Evolutionary conservation across 1,284 basidiomycete species (phyloP), one percentile per base, ranked within the genome.

Genomic region (Cystobasidium sp.): DNA sequence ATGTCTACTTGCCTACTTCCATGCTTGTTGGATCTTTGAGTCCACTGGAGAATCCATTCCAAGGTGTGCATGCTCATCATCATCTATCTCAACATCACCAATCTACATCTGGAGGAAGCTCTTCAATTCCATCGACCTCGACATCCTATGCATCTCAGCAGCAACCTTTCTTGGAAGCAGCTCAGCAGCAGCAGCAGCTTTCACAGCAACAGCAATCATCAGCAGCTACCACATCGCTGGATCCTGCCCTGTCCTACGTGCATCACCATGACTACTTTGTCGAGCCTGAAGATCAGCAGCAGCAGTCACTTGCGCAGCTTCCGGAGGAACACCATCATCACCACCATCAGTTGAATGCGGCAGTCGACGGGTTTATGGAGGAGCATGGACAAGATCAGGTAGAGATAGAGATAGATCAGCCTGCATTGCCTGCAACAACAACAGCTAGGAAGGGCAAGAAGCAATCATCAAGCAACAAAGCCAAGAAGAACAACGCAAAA

Each of bases 21-120:
- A 43, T 68, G 66, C 66, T 68, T 24, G 66, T 59, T 18, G 66
- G 66, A 24, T 43, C 37, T 53, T 18, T 59, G 49, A 58, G 53
- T 41, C 58, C 69, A 9, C 69, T 71, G 46, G 69, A 71, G 31
- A 71, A 71, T 37, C 69, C 69, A 20, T 71, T 71, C 41, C 47
- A 49, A 62, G 20, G 12, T 8, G 12, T 43, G 31, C 22, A n/a
- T n/a, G 59, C 39, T 41, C n/a, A 43, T 31, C 59, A 62, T n/a
- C 39, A n/a, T 24, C 43, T 31, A n/a, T 24, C n/a, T n/a, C 22
- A 62, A n/a, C 24, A 37, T n/a, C 22, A 43, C 39, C n/a, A 37
- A 5, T 39, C n/a, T n/a, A 3, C n/a, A 62, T 20, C 59, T 39
- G 59, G 31, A n/a, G 7, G 22, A 62, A 12, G 22, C 22, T 62